Base-by-base conservation (phyloP, 352 stramenopile genomes). In the Pythium dissimile region DNA sequence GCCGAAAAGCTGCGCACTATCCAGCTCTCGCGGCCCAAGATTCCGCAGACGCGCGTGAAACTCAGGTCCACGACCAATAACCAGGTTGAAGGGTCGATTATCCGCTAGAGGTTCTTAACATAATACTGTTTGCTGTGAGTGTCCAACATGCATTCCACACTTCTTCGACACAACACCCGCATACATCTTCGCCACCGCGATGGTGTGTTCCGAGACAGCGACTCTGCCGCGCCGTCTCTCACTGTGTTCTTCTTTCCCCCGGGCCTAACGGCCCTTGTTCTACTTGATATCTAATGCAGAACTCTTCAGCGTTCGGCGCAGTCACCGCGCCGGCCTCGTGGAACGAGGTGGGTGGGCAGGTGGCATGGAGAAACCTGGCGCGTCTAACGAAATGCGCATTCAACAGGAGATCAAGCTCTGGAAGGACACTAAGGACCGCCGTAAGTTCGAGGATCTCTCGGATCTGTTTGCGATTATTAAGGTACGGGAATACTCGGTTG, bases 401-500 rank as follows among this genome's bases (percentile, higher is more conserved):
- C 26, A 31, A 13, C 15, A 88, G 75, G 82, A 93, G 45, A 73
- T 96, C 34, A 89, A 84, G 51, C 71, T 96, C 4, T 93, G 81
- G 72, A 76, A 77, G 21, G 77, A 90, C 54, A 90, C 84, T 8
- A 94, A 94, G 54, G 86, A 96, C 44, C 69, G 86, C 38, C 83
- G 86, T 59, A 92, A 88, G 72, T 94, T 84, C 48, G 86, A 96
- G 59, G 86, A 94, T 42, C 62, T 94, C n/a, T 84, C 86, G 16
- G 86, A 98, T 41, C 67, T 99, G 15, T 99, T 97, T 54, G 88
- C 94, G 30, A 98, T 99, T 66, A 98, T 99, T 53, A 98, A 98
- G 62, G 92, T 85, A 51, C 12, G 27, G 4, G 30, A n/a, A 39
- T 3, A 24, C 20, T 20, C 34, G 34, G 20, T 13, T 37, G 8